phyloP scores from a whole-genome alignment of 495 filamentous ascomycete genomes.

The Penicillium dipodomyicola region DNA sequence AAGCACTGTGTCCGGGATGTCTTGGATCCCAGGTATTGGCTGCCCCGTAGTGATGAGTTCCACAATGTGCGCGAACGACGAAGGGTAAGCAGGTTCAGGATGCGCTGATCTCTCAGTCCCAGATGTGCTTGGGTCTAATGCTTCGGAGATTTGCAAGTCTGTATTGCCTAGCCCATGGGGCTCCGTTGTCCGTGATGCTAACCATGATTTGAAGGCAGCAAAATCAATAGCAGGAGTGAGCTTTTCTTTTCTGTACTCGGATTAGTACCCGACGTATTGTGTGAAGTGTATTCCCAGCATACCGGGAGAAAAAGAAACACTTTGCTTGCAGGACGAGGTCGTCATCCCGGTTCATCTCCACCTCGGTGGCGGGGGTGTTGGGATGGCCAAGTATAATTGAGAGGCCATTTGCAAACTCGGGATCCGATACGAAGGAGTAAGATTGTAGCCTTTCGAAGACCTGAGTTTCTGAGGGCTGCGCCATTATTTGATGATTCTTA shows the following conservation, averaged over 20 bases:
- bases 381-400: conserved; percentile 48
- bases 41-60: conserved; percentile 82
- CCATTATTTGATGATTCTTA: conserved; percentile 7
- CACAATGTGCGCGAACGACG: conserved; percentile 83
- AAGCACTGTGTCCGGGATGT: conserved; percentile 83
- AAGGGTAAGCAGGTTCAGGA: conserved; percentile 68
- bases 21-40: conserved; percentile 81
- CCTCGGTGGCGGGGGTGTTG: conserved; percentile 38
- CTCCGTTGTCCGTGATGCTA: conserved; percentile 20
- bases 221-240: conserved; percentile 40
- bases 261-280: not conserved
- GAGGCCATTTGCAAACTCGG: conserved; percentile 50
- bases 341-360: conserved; percentile 41
- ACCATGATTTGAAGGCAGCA: conserved; percentile 44
- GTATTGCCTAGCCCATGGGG: conserved; percentile 3
- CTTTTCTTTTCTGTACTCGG: conserved; percentile 38
- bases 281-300: not conserved
- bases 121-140: conserved; percentile 2
- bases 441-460: conserved; percentile 30
- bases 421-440: conserved; percentile 44
- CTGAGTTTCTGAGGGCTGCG: not conserved
- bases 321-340: conserved; percentile 51
- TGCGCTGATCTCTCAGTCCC: conserved; percentile 3
- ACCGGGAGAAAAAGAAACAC: conserved; percentile 55
- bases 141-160: not conserved